Evolutionary conservation across 2,329 filamentous ascomycete genomes (phyloP), one percentile per base, ranked within the genome.

Genomic region (Fusarium pseudonygamai): DNA sequence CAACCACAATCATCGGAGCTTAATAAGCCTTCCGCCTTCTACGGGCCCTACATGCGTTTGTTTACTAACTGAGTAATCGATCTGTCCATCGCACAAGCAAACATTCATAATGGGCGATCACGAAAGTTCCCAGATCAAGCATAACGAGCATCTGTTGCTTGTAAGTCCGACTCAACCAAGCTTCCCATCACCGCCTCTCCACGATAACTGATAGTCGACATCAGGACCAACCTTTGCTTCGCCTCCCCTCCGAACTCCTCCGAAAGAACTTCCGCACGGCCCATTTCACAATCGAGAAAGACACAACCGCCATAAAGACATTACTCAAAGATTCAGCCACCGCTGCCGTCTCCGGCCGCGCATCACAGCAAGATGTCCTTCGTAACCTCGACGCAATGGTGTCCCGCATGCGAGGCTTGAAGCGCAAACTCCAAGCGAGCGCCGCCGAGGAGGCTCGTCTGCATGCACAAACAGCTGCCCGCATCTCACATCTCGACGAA

Each of bases 221-320:
- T n/a, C 47, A 78, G 95, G 96, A 99, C 80, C 96, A 98, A 88
- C 93, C 96, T 8, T 93, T 98, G 74, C 91, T 99, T 75, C 94
- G 95, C 39, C 90, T 98, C 28, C 96, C 96, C 24, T 93, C 96
- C 83, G 96, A 98, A 81, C 92, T 98, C 64, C 91, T 97, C 28
- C 93, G 95, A 63, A 96, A 96, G 82, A 98, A 97, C 84, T 97
- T 98, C 84, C 96, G 97, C 78, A 91, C 92, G 7, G 93, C 93
- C 47, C 93, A 95, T 80, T 91, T 92, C 79, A 86, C 90, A 72
- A 89, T 95, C 80, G 93, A 96, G 80, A 92, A 91, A 79, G 90
- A 93, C 75, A 90, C 89, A 70, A 86, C 87, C 24, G 86, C 86
- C 55, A 83, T 94, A 72, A 90, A 90, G 78, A 87, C 89, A 28